Conservation (phyloP, 257 asterid species). For the Catharanthus roseus region DNA sequence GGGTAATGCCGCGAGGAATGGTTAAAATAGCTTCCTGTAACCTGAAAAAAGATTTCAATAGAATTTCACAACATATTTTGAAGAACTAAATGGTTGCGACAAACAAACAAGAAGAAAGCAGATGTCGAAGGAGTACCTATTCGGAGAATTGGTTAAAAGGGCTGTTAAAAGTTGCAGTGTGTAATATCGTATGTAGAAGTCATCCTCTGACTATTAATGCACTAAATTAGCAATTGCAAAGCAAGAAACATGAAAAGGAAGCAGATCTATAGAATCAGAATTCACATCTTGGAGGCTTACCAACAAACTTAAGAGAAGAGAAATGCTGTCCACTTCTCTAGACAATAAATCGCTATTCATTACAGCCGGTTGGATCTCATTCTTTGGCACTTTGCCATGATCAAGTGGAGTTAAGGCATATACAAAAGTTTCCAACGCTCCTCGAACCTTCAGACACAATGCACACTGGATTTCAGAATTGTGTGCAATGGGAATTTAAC, state of each 20-base stretch:
- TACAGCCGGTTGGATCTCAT: slow-evolving; percentile 82
- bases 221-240: slow-evolving; percentile 27
- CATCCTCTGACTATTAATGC: slow-evolving; percentile 80
- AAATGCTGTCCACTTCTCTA: slow-evolving; percentile 75
- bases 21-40: slow-evolving; percentile 94
- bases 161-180: slow-evolving; percentile 84
- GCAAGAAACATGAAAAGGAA: slow-evolving; percentile 10
- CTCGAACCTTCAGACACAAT: slow-evolving; percentile 61
- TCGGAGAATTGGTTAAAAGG: slow-evolving; percentile 81
- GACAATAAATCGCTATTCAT: slow-evolving; percentile 86
- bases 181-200: slow-evolving; percentile 86
- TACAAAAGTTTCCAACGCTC: slow-evolving; percentile 79
- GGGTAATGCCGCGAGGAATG: slow-evolving; percentile 82
- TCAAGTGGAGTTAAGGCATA: slow-evolving; percentile 72
- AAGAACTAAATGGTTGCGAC: not conserved
- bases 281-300: slow-evolving; percentile 37
- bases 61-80: slow-evolving; percentile 7
- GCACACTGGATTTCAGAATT: slow-evolving; percentile 18
- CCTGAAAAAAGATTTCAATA: slow-evolving; percentile 39
- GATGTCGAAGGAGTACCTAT: slow-evolving; percentile 40
- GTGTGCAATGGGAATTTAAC: slow-evolving; percentile 5
- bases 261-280: slow-evolving; percentile 14
- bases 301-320: slow-evolving; percentile 87
- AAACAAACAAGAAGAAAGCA: slow-evolving; percentile 15
- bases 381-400: slow-evolving; percentile 49